phyloP scores from a whole-genome alignment of 2,329 filamentous ascomycete genomes.

The Fusarium coicis region DNA sequence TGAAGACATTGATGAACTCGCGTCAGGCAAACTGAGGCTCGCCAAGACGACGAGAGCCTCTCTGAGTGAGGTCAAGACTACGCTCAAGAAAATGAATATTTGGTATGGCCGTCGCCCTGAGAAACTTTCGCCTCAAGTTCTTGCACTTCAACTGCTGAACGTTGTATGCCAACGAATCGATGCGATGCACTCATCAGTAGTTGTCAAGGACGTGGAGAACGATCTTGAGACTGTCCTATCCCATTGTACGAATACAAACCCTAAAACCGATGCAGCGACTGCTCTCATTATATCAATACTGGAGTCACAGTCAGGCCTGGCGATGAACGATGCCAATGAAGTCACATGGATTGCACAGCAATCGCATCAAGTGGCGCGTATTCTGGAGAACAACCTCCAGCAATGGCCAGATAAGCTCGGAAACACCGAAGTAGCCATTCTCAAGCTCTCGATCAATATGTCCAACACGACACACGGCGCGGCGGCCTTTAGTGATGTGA shows the following conservation, averaged over 20 bases:
- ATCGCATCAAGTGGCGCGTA: conserved; percentile 44
- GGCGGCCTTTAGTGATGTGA: conserved; percentile 72
- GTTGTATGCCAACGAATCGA: conserved; percentile 46
- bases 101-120: conserved; percentile 68
- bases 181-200: conserved; percentile 41
- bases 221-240: conserved; percentile 43
- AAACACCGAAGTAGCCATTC: conserved; percentile 43
- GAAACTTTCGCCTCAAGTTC: conserved; percentile 68
- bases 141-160: conserved; percentile 73
- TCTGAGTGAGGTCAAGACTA: conserved; percentile 64
- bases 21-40: conserved; percentile 73
- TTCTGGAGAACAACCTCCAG: conserved; percentile 46
- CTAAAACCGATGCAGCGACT: conserved; percentile 51
- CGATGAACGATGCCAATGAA: conserved; percentile 36
- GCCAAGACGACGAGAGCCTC: conserved; percentile 71
- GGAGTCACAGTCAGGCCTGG: conserved; percentile 49
- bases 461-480: conserved; percentile 86
- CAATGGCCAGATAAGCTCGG: conserved; percentile 46
- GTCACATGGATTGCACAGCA: conserved; percentile 42
- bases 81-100: conserved; percentile 63
- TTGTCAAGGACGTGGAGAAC: conserved; percentile 45
- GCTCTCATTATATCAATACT: conserved; percentile 56
- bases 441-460: conserved; percentile 80
- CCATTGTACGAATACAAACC: conserved; percentile 28
- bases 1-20: conserved; percentile 68